A percentile compares a stretch with the other conserved stretches of the same genome.
phyloP scores from a whole-genome alignment of 73 alveolate genomes.

The Tetrahymena thermophila region DNA sequence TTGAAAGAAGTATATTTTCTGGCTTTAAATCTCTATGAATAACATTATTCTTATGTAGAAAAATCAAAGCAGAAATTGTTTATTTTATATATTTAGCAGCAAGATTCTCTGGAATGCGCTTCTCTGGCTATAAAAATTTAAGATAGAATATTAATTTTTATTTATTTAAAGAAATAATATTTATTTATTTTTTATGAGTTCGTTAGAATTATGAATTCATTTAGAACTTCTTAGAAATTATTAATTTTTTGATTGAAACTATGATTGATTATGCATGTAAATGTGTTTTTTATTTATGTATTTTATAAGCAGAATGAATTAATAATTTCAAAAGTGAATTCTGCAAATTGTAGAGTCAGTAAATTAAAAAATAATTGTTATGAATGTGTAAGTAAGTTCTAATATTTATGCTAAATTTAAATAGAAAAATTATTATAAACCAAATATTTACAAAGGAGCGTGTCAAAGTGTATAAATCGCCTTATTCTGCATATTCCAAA shows the following conservation, averaged over 20 bases:
- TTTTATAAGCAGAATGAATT: no score
- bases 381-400: background rate
- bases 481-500: slow-evolving; percentile 82
- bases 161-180: no score
- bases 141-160: background rate
- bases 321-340: no score
- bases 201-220: no score
- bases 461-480: slow-evolving; percentile 56
- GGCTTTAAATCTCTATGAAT: slow-evolving; percentile 40
- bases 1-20: slow-evolving; percentile 13
- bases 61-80: slow-evolving; percentile 18
- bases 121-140: background rate
- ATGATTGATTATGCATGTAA: no score
- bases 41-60: slow-evolving; percentile 10
- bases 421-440: background rate
- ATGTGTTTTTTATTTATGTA: no score
- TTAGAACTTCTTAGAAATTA: no score
- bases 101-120: slow-evolving; percentile 8
- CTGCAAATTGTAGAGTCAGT: background rate
- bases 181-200: no score
- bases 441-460: background rate
- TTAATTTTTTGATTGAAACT: no score
- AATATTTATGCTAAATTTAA: no score
- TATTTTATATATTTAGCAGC: slow-evolving; percentile 16
- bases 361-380: background rate